Conservation (phyloP, 1,284 basidiomycete species). For the Sporisorium reilianum region DNA sequence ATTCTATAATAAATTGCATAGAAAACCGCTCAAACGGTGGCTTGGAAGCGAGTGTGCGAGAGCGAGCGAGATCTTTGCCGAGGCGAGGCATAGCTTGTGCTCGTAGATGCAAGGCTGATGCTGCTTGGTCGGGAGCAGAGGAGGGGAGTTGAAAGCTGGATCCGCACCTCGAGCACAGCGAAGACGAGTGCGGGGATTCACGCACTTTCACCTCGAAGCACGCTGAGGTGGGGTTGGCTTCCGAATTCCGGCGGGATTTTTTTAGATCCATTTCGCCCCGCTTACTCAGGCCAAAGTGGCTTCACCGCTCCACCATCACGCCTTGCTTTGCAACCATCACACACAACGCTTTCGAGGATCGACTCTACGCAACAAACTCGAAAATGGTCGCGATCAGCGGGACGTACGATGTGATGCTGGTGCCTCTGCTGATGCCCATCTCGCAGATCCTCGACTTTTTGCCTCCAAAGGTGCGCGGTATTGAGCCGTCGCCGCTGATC, state of each 20-base stretch:
- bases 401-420: slow-evolving; percentile 52
- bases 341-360: neutral
- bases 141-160: neutral
- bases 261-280: neutral
- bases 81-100: neutral
- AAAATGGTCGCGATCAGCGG: slow-evolving; percentile 51
- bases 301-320: neutral
- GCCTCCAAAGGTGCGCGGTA: slow-evolving; percentile 40
- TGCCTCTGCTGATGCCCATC: slow-evolving; percentile 42
- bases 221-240: slow-evolving; percentile 1
- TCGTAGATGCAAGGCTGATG: neutral
- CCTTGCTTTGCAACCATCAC: neutral
- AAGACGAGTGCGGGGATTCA: neutral
- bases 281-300: neutral
- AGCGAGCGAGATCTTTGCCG: neutral
- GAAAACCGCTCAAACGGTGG: neutral
- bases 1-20: neutral
- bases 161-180: neutral
- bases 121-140: neutral
- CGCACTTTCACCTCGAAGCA: neutral
- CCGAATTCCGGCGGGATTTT: slow-evolving; percentile 8
- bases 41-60: neutral
- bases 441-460: slow-evolving; percentile 44
- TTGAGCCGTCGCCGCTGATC: slow-evolving; percentile 44
- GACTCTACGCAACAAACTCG: neutral